A percentile compares a stretch with the other conserved stretches of the same genome.
These are phyloP conservation scores for Arxiozyma bovina DNA, from an alignment of 1,139 yeast genomes.

Conservation along the genomic window DNA sequence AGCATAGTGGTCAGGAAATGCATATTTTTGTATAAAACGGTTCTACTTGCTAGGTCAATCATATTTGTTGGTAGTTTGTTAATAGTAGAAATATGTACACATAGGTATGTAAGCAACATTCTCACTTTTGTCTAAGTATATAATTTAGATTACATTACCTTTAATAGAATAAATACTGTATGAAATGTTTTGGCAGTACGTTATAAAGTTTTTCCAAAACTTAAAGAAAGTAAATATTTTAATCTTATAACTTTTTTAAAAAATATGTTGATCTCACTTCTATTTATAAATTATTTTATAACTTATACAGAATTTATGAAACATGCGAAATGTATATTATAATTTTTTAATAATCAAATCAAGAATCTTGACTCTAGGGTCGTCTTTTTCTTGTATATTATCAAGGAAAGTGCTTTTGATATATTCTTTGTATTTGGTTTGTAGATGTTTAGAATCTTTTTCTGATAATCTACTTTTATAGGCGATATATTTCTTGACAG, in stretches of 20 bases:
- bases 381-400: constrained; percentile 20
- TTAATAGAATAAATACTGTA: too few relatives aligned
- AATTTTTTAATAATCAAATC: constrained; percentile 31
- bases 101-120: background rate
- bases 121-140: background rate
- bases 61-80: background rate
- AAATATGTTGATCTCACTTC: background rate
- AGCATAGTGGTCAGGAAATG: too few relatives aligned
- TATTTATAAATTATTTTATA: background rate
- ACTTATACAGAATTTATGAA: background rate
- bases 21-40: too few relatives aligned
- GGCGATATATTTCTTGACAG: constrained; percentile 65
- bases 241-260: background rate
- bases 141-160: too few relatives aligned
- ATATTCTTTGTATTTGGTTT: constrained; percentile 38
- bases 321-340: constrained; percentile 9
- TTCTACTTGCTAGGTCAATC: too few relatives aligned
- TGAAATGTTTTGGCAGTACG: background rate
- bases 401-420: constrained; percentile 32
- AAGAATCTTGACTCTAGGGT: constrained; percentile 31
- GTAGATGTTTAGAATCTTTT: constrained; percentile 36
- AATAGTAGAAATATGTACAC: too few relatives aligned
- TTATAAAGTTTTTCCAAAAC: background rate
- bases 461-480: constrained; percentile 40
- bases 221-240: background rate